A percentile compares a stretch with the other conserved stretches of the same genome.
Conservation (phyloP, 2,329 filamentous ascomycete species). For the Fusarium nurragi region DNA sequence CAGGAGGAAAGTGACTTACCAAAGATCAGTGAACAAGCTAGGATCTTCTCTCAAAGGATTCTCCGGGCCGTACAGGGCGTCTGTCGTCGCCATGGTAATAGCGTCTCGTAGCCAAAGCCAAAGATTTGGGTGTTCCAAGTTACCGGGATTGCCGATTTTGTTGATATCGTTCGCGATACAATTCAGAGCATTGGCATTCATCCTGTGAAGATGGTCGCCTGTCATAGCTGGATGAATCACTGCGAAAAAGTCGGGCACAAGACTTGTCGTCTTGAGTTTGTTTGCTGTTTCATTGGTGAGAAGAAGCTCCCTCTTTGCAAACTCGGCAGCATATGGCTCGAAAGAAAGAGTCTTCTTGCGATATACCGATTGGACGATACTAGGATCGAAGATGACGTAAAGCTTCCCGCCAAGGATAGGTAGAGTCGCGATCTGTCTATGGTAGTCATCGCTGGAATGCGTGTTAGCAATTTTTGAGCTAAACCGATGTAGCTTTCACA, state of each 20-base stretch:
- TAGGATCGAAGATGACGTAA: slow-evolving; percentile 57
- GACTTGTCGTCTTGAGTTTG: slow-evolving; percentile 34
- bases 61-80: slow-evolving; percentile 23
- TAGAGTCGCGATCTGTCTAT: slow-evolving; percentile 54
- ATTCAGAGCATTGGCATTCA: slow-evolving; percentile 50
- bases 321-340: slow-evolving; percentile 52
- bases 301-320: slow-evolving; percentile 51
- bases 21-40: slow-evolving; percentile 7
- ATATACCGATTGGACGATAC: slow-evolving; percentile 53
- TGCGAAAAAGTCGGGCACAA: slow-evolving; percentile 50
- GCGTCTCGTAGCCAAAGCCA: slow-evolving; percentile 51
- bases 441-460: slow-evolving; percentile 1
- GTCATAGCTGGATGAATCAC: slow-evolving; percentile 49
- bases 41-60: slow-evolving; percentile 13
- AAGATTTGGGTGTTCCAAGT: slow-evolving; percentile 22
- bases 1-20: background rate
- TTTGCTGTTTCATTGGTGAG: slow-evolving; percentile 44
- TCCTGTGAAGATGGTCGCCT: slow-evolving; percentile 46
- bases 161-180: slow-evolving; percentile 47
- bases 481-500: background rate
- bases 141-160: slow-evolving; percentile 13
- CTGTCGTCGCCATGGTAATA: slow-evolving; percentile 25
- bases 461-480: background rate
- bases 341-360: slow-evolving; percentile 56
- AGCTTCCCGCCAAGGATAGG: slow-evolving; percentile 55